Conservation (phyloP, 768 basidiomycete genomes). For the Leucocoprinus sp. region DNA sequence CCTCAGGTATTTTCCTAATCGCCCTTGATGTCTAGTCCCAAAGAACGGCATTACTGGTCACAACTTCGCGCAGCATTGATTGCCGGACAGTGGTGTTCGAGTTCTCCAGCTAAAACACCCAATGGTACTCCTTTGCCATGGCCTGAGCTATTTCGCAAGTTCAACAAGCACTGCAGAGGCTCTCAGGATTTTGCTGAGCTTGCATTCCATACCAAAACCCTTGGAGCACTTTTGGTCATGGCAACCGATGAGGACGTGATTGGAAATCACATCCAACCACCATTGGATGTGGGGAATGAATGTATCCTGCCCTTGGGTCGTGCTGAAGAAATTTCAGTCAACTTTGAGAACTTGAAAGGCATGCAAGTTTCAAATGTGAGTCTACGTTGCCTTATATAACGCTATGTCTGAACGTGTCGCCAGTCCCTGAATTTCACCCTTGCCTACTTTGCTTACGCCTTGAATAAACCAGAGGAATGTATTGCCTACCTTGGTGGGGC, state of each 20-base stretch:
- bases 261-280: slow-evolving; percentile 15
- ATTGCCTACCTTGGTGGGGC: slow-evolving; percentile 49
- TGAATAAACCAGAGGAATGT: slow-evolving; percentile 58
- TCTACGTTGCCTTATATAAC: slow-evolving; percentile 13
- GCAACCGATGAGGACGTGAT: slow-evolving; percentile 49
- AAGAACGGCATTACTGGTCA: slow-evolving; percentile 72
- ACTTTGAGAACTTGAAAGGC: slow-evolving; percentile 47
- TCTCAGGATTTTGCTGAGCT: slow-evolving; percentile 54
- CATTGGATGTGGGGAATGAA: slow-evolving; percentile 46
- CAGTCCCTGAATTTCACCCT: slow-evolving; percentile 63
- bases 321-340: slow-evolving; percentile 45
- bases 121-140: slow-evolving; percentile 52
- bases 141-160: slow-evolving; percentile 78
- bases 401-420: slow-evolving; percentile 1
- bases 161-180: slow-evolving; percentile 73
- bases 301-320: slow-evolving; percentile 47
- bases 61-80: slow-evolving; percentile 67
- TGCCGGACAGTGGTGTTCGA: slow-evolving; percentile 64
- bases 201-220: slow-evolving; percentile 56
- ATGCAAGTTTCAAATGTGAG: slow-evolving; percentile 51
- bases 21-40: slow-evolving; percentile 27
- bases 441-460: slow-evolving; percentile 76
- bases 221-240: slow-evolving; percentile 48
- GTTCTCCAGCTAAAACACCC: slow-evolving; percentile 50
- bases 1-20: not conserved